phyloP scores from a whole-genome alignment of 306 rosid species.

The Cucurbita pepo region DNA sequence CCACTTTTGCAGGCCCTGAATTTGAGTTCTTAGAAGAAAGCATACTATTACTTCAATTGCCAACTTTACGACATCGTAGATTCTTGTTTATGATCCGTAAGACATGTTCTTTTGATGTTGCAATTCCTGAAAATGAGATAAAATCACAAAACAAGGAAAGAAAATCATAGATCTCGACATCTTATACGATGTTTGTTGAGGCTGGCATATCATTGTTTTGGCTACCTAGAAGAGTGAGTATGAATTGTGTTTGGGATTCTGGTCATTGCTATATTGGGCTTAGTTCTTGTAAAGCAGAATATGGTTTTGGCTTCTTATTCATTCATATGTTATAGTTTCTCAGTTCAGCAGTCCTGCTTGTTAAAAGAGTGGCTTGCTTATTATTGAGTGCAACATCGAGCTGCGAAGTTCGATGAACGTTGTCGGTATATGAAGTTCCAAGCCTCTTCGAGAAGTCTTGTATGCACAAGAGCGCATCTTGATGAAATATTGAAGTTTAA shows the following conservation, averaged over 20 bases:
- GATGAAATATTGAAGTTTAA: too few species aligned
- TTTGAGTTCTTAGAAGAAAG: not conserved
- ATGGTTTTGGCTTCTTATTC: not conserved
- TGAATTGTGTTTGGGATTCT: not conserved
- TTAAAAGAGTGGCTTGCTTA: not conserved
- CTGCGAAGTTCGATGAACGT: not conserved
- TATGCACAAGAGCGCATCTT: too few species aligned
- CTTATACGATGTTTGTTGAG: not conserved
- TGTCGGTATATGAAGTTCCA: not conserved
- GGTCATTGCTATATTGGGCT: not conserved
- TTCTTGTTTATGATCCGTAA: not conserved
- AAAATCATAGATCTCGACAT: not conserved
- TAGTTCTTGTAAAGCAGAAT: not conserved
- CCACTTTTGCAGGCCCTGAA: not conserved
- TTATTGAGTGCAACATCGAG: not conserved
- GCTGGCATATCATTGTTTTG: not conserved
- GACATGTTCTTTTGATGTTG: not conserved
- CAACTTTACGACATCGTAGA: not conserved
- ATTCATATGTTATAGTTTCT: not conserved
- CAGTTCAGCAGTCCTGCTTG: not conserved
- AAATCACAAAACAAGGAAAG: not conserved
- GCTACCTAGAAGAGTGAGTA: not conserved
- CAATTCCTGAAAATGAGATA: not conserved
- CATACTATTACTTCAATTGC: not conserved
- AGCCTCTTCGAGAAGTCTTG: not conserved